Base-by-base conservation (phyloP, 352 stramenopile species). In the Phytophthora fragariae region DNA sequence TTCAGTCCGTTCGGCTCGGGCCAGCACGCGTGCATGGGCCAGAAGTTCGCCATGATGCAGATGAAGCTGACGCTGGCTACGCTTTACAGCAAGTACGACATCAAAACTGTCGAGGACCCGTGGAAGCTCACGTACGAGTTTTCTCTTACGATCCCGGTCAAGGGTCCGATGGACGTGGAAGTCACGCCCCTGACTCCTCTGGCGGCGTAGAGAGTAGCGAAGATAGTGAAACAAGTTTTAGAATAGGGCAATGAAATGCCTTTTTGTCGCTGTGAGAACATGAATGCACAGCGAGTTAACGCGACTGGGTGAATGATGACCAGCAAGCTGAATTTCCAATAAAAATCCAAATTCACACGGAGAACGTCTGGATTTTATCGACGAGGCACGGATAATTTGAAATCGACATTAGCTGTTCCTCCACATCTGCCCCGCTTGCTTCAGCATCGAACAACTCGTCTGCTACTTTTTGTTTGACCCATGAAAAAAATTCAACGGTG, bases 61-160 rank as follows among this genome's bases (percentile, higher is more conserved):
- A 84, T 91, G 70, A 91, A 89, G 72, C 73, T 89, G 31, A 66
- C 80, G 8, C 56, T 91, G 57, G 82, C 82, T 10, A 79, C 80
- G 10, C 59, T 89, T 1, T 73, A 86, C 57, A 82, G 77, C 49
- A 81, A 83, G 44, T 89, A 87, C 44, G 70, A 79, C 53, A 52
- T 89, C 35, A 64, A 65, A 50, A 83, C 67, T 1, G 68, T 86
- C 1, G 58, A 88, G 55, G 70, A 86, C 29, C 80, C 78, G 19
- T 72, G 68, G 62, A 57, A 67, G 19, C 62, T 87, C 68, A 87
- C 78, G 61, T 91, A 89, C 68, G 73, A 77, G 41, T 71, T 86
- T 66, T 75, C 81, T 29, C 53, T 89, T 35, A 81, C 73, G 21
- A 78, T 81, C 21, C 73, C 77, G 1, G 70, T 87, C 11, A 82